Conservation (phyloP, 2,329 filamentous ascomycete genomes). For the Didymellaceae sp. region DNA sequence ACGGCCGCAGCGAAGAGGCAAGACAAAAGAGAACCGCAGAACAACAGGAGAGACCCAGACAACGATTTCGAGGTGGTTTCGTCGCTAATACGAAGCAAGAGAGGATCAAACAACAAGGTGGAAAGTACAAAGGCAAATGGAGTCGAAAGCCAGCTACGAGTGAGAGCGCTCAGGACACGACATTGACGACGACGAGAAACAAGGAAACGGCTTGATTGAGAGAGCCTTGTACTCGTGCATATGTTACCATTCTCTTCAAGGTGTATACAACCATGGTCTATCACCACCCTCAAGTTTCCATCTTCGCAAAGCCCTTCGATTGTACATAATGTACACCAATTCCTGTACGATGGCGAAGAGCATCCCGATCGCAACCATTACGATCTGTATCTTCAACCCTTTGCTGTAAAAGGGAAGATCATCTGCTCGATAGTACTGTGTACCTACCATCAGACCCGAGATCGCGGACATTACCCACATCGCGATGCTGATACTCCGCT, state of each 20-base stretch:
- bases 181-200: too few relatives aligned
- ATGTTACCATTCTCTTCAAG: too few relatives aligned
- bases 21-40: conserved; percentile 21
- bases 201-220: neutral
- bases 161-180: neutral
- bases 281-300: conserved; percentile 22
- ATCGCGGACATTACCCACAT: conserved; percentile 62
- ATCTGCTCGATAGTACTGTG: conserved; percentile 56
- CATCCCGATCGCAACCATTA: conserved; percentile 53
- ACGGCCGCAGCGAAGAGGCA: conserved; percentile 27
- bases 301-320: conserved; percentile 36
- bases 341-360: conserved; percentile 51
- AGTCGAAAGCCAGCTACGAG: conserved; percentile 18
- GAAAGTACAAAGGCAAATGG: conserved; percentile 37
- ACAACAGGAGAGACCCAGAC: conserved; percentile 21
- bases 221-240: too few relatives aligned
- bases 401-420: conserved; percentile 56
- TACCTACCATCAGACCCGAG: conserved; percentile 58
- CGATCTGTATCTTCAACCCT: conserved; percentile 56
- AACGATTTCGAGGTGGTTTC: conserved; percentile 40
- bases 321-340: conserved; percentile 50
- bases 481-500: conserved; percentile 59
- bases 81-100: conserved; percentile 36
- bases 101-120: conserved; percentile 39
- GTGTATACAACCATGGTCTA: conserved; percentile 31